phyloP scores from a whole-genome alignment of 768 basidiomycete species.

The Lactarius hengduanensis region DNA sequence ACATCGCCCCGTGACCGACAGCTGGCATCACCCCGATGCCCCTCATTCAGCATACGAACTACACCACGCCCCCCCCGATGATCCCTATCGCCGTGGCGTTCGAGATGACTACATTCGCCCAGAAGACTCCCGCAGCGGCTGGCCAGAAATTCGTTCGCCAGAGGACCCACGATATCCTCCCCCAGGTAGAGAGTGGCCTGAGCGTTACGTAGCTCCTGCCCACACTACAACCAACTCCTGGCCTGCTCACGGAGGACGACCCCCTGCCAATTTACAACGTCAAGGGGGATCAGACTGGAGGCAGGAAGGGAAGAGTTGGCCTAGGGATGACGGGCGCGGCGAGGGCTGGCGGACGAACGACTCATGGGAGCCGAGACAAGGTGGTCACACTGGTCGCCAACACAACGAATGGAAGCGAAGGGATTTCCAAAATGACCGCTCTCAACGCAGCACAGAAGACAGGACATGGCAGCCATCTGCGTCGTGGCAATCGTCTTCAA shows the following conservation, averaged over 20 bases:
- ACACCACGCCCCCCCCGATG: slow-evolving; percentile 40
- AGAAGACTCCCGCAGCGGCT: slow-evolving; percentile 24
- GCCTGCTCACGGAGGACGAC: slow-evolving; percentile 19
- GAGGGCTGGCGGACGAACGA: slow-evolving; percentile 40
- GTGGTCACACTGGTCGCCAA: slow-evolving; percentile 24
- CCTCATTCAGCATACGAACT: slow-evolving; percentile 34
- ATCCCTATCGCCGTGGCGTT: slow-evolving; percentile 50
- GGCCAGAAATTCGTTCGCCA: slow-evolving; percentile 21
- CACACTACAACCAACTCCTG: slow-evolving; percentile 18
- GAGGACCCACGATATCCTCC: slow-evolving; percentile 24
- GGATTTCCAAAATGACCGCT: slow-evolving; percentile 30
- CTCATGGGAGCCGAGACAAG: slow-evolving; percentile 35
- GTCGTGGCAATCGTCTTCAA: slow-evolving; percentile 52
- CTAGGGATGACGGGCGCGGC: slow-evolving; percentile 44
- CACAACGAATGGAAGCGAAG: slow-evolving; percentile 26
- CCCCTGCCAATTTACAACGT: slow-evolving; percentile 19
- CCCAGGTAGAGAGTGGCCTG: slow-evolving; percentile 21
- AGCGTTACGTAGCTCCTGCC: slow-evolving; percentile 18
- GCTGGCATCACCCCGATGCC: slow-evolving; percentile 50
- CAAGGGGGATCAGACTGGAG: slow-evolving; percentile 23
- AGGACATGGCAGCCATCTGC: slow-evolving; percentile 74
- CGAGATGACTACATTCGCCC: slow-evolving; percentile 25
- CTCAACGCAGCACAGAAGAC: slow-evolving; percentile 42
- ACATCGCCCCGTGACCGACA: slow-evolving; percentile 51
- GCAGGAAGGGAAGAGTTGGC: slow-evolving; percentile 41